These are phyloP conservation scores for Metschnikowia drakensbergensis DNA, from an alignment of 805 yeast genomes.

Conservation along the genomic window DNA sequence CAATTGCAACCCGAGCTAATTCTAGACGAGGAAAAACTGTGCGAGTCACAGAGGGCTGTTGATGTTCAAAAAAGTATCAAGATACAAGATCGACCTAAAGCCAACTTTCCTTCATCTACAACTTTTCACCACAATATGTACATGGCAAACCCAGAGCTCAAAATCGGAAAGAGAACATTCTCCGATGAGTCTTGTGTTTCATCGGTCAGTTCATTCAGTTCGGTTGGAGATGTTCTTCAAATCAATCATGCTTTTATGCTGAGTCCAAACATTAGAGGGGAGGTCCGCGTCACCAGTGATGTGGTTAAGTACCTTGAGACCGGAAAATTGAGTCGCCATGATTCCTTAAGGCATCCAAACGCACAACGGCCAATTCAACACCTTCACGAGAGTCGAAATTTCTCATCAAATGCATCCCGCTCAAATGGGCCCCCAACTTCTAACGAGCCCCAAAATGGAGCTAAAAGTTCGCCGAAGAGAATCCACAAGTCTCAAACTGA, in stretches of 20 bases:
- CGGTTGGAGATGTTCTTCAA: conserved; percentile 28
- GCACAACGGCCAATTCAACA: neutral
- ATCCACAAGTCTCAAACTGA: neutral
- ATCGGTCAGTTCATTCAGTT: conserved; percentile 35
- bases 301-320: conserved; percentile 7
- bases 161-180: conserved; percentile 24
- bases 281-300: conserved; percentile 11
- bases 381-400: neutral
- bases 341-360: neutral
- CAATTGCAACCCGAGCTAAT: neutral
- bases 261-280: conserved; percentile 13
- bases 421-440: neutral
- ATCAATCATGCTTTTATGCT: conserved; percentile 12
- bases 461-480: neutral
- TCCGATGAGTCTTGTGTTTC: conserved; percentile 38
- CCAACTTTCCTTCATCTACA: conserved; percentile 3
- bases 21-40: neutral
- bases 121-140: conserved; percentile 14
- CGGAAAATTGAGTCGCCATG: conserved; percentile 3
- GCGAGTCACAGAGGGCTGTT: neutral
- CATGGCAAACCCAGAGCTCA: conserved; percentile 10
- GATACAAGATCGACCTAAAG: neutral
- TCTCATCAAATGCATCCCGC: neutral
- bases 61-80: neutral
- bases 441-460: too few relatives aligned